phyloP scores from a whole-genome alignment of 2,329 filamentous ascomycete genomes.

The Cladophialophora bantiana region DNA sequence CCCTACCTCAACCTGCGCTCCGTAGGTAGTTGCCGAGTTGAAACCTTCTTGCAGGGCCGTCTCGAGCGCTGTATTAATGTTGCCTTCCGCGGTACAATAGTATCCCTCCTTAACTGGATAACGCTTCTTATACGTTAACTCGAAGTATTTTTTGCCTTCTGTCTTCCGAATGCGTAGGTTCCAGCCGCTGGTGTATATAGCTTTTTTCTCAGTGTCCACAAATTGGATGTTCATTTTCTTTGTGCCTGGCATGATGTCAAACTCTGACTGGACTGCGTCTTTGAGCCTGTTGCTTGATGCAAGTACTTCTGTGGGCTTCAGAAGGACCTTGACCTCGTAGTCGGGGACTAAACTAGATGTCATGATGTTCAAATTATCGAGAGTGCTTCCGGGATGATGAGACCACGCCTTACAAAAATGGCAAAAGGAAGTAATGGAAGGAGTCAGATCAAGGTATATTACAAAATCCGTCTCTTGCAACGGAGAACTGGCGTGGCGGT shows the following conservation, averaged over 20 bases:
- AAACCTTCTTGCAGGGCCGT: constrained; percentile 47
- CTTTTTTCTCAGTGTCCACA: constrained; percentile 46
- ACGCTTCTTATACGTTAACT: constrained; percentile 53
- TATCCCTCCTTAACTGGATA: constrained; percentile 43
- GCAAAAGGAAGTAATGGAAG: too few relatives aligned
- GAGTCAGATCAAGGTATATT: too few relatives aligned
- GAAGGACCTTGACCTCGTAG: neutral
- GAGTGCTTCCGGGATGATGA: neutral
- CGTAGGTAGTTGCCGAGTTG: constrained; percentile 44
- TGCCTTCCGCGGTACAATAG: constrained; percentile 44
- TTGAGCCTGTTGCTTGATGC: constrained; percentile 41
- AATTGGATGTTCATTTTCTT: constrained; percentile 51
- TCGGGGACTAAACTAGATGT: neutral
- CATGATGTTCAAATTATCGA: neutral
- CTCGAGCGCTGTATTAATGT: neutral
- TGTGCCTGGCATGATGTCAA: constrained; percentile 43
- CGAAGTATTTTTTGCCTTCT: constrained; percentile 45
- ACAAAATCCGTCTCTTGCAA: too few relatives aligned
- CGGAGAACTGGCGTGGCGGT: too few relatives aligned
- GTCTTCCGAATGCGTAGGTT: constrained; percentile 49
- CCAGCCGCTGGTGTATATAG: constrained; percentile 48
- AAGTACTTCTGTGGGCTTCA: neutral
- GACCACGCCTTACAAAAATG: neutral
- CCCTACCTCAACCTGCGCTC: constrained; percentile 50
- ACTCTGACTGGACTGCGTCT: constrained; percentile 43